Conservation (phyloP, 2,329 filamentous ascomycete genomes). For the Fusarium nanum region DNA sequence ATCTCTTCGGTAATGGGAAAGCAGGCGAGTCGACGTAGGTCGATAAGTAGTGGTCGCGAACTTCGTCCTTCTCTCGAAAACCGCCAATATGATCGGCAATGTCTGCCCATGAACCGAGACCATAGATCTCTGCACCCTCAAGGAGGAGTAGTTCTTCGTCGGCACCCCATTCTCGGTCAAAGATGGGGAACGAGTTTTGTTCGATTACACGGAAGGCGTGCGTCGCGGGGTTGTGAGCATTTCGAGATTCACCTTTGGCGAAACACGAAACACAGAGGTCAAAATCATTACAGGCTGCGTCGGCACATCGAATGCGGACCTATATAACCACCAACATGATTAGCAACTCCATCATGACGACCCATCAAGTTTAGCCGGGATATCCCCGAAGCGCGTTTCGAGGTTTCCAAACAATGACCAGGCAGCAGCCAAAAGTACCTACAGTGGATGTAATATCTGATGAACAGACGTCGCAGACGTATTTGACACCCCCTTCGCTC, state of each 20-base stretch:
- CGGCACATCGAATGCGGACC: slow-evolving; percentile 95
- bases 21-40: slow-evolving; percentile 85
- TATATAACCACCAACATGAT: slow-evolving; percentile 52
- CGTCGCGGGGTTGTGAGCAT: slow-evolving; percentile 85
- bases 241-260: slow-evolving; percentile 80
- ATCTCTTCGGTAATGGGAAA: slow-evolving; percentile 89
- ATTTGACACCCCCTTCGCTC: slow-evolving; percentile 90
- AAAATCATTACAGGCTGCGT: slow-evolving; percentile 87
- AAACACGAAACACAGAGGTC: slow-evolving; percentile 98
- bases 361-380: slow-evolving; percentile 39
- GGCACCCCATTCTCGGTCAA: slow-evolving; percentile 93
- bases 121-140: slow-evolving; percentile 96
- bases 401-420: slow-evolving; percentile 9
- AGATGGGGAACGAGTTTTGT: slow-evolving; percentile 98
- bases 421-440: slow-evolving; percentile 53
- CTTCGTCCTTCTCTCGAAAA: slow-evolving; percentile 93
- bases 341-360: slow-evolving; percentile 42
- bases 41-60: slow-evolving; percentile 90
- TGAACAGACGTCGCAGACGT: slow-evolving; percentile 96
- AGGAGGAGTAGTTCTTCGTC: slow-evolving; percentile 95
- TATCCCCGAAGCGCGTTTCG: slow-evolving; percentile 41
- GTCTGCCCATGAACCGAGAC: slow-evolving; percentile 95
- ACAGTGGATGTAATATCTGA: slow-evolving; percentile 97
- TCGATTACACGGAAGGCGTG: slow-evolving; percentile 96
- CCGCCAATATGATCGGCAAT: slow-evolving; percentile 98